Evolutionary conservation across 495 filamentous ascomycete species (phyloP), one percentile per base, ranked within the genome.

Genomic region (Chaetomidium leptoderma): DNA sequence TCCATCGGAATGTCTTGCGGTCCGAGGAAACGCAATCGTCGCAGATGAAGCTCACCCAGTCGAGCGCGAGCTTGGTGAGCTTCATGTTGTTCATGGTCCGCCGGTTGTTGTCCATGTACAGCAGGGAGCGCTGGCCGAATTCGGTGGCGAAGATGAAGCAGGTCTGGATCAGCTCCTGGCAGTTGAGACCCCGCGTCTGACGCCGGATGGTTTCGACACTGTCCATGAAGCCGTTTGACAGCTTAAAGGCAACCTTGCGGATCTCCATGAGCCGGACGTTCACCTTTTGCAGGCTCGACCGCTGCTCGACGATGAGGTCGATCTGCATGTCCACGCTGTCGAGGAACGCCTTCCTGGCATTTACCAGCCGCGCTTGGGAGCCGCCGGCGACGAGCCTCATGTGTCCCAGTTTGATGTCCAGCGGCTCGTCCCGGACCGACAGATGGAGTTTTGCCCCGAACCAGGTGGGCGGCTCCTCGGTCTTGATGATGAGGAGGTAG

Each of bases 191-290:
- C 56, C 81, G 79, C 19, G 90, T 90, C 72, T 97, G 92, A 56
- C 85, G 81, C 51, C 92, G 81, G 58, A 97, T 92, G 50, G 88
- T 87, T 63, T 92, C 90, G 53, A 98, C 93, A 65, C 92, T 96
- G 66, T 97, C 92, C 95, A 98, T 97, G 70, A 97, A 97, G 11
- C 92, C 88, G 74, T 96, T 96, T n/a, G 91, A 96, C 33, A 98
- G 77, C 71, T 93, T 95, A 78, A 95, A 97, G 27, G 91, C 89
- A 0, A 91, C 92, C 70, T 90, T 93, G 69, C 95, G 95, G 63
- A 97, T 98, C 68, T 92, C 91, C 66, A 91, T 93, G 61, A 98
- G 76, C 67, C 95, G 89, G 32, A 86, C 77, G 63, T 97, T 93
- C 56, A 98, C 95, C 56, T 95, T 88, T 37, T 86, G 87, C 21